Conservation (phyloP, 768 basidiomycete genomes). For the Gelatoporia subvermispora region DNA sequence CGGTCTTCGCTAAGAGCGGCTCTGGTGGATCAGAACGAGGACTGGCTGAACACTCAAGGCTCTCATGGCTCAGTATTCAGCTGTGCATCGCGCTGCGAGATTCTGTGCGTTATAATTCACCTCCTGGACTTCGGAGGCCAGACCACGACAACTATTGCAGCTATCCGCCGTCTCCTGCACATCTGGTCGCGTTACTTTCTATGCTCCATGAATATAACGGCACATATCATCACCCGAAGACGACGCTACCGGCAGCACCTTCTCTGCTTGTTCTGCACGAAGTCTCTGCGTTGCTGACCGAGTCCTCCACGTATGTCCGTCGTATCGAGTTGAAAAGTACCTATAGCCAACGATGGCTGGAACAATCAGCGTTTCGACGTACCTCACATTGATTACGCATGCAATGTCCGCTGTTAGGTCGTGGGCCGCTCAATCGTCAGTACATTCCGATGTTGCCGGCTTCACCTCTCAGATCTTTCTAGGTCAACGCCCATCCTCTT, state of each 20-base stretch:
- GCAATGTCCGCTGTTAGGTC: conserved; percentile 38
- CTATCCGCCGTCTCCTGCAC: conserved; percentile 59
- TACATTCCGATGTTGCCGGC: conserved; percentile 5
- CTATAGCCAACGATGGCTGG: neutral
- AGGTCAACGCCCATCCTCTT: conserved; percentile 29
- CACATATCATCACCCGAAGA: conserved; percentile 23
- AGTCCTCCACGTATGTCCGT: neutral
- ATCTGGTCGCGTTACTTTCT: conserved; percentile 49
- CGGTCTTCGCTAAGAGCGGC: conserved; percentile 36
- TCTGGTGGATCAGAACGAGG: conserved; percentile 48
- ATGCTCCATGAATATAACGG: conserved; percentile 35
- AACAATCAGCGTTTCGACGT: conserved; percentile 40
- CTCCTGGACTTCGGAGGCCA: neutral
- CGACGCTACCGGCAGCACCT: conserved; percentile 36
- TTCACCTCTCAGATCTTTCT: conserved; percentile 3
- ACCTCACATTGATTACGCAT: conserved; percentile 44
- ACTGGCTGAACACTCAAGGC: conserved; percentile 26
- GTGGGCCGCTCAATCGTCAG: conserved; percentile 26
- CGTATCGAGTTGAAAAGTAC: neutral
- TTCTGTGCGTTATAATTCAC: conserved; percentile 51
- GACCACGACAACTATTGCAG: conserved; percentile 27
- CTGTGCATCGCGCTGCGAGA: conserved; percentile 24
- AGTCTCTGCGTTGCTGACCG: conserved; percentile 49
- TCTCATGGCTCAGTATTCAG: conserved; percentile 23
- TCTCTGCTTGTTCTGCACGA: conserved; percentile 58